A percentile compares a stretch with the other conserved stretches of the same genome.
phyloP scores from a whole-genome alignment of 495 filamentous ascomycete species.

The Daldinia childiae region DNA sequence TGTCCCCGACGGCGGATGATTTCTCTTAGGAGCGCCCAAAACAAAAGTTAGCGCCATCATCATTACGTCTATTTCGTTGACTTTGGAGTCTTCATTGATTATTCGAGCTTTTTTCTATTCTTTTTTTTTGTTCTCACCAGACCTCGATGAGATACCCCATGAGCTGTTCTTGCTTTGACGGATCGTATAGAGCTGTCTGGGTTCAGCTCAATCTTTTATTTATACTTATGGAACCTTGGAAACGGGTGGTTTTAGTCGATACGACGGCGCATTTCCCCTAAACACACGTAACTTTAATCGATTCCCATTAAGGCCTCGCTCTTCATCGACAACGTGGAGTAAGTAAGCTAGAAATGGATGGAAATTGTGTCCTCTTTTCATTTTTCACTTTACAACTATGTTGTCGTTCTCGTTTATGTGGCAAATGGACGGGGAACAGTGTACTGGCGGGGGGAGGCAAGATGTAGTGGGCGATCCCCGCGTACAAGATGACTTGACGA shows the following conservation, averaged over 20 bases:
- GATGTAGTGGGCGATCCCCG: conserved; percentile 17
- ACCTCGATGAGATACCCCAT: conserved; percentile 41
- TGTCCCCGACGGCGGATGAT: conserved; percentile 53
- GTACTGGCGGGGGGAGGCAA: conserved; percentile 21
- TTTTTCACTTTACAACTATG: conserved; percentile 7
- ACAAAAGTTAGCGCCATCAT: conserved; percentile 31
- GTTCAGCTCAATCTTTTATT: conserved; percentile 24
- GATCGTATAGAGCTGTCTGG: conserved; percentile 12
- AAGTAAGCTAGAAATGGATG: neutral
- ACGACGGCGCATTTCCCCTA: conserved; percentile 12
- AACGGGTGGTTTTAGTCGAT: conserved; percentile 4
- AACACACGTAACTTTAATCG: conserved; percentile 26
- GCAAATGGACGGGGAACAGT: conserved; percentile 21
- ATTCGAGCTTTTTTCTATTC: neutral
- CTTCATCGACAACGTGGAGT: neutral
- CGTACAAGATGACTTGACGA: conserved; percentile 28
- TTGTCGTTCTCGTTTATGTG: conserved; percentile 13
- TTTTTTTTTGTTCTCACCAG: conserved; percentile 20
- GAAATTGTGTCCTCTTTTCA: conserved; percentile 21
- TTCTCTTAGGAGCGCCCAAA: conserved; percentile 48
- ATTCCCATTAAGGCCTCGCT: neutral
- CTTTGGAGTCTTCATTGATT: neutral
- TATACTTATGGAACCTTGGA: conserved; percentile 18
- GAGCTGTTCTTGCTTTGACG: conserved; percentile 27
- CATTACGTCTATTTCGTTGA: conserved; percentile 16